Conservation (phyloP, 2,329 filamentous ascomycete genomes). For the Epichloe brachyelytri region DNA sequence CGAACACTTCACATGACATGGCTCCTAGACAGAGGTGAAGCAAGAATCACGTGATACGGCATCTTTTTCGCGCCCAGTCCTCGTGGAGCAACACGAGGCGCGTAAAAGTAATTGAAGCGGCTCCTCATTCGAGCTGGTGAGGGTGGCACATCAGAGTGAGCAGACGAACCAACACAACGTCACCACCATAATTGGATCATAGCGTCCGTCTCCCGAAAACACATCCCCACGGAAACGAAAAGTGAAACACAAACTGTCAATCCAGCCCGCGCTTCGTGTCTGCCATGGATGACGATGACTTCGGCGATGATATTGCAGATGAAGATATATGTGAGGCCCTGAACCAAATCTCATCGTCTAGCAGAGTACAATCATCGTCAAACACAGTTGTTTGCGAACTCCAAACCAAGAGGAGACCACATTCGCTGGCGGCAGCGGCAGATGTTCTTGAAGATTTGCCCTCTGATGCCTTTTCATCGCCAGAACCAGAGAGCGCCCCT, state of each 20-base stretch:
- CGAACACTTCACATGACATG: too few relatives aligned
- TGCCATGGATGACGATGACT: conserved; percentile 46
- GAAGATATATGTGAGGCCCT: conserved; percentile 51
- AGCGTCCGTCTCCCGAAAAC: neutral
- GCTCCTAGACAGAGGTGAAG: too few relatives aligned
- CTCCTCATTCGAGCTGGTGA: neutral
- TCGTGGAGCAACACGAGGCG: neutral
- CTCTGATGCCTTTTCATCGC: conserved; percentile 56
- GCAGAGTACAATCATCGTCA: conserved; percentile 4
- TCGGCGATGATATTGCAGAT: conserved; percentile 51
- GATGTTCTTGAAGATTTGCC: conserved; percentile 42
- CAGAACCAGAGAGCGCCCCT: conserved; percentile 20
- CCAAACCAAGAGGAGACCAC: neutral
- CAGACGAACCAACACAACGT: neutral
- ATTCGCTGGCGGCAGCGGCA: conserved; percentile 7
- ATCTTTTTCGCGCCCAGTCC: conserved; percentile 16
- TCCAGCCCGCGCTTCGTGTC: neutral
- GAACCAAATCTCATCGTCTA: conserved; percentile 33
- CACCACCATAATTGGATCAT: neutral
- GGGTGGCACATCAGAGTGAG: neutral
- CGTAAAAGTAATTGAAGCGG: conserved; percentile 4
- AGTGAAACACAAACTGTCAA: neutral
- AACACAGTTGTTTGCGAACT: neutral
- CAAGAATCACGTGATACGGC: conserved; percentile 15
- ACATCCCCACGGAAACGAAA: neutral